phyloP scores from a whole-genome alignment of 1,139 yeast genomes.

The Hansenula lynferdii region DNA sequence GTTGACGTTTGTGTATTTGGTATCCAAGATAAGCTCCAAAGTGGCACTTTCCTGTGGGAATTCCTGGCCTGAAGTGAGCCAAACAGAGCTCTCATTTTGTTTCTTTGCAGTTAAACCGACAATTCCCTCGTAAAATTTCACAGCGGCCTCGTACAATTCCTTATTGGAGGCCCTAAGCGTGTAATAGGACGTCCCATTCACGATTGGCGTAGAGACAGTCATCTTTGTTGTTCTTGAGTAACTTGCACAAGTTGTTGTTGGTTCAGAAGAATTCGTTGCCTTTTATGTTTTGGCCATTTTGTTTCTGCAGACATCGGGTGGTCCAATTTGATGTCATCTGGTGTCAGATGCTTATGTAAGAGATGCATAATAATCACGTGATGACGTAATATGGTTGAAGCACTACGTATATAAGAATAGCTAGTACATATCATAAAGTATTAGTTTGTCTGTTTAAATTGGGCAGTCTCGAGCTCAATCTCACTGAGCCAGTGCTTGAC shows the following conservation, averaged over 20 bases:
- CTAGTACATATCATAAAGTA: too few relatives aligned
- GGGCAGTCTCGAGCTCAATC: slow-evolving; percentile 8
- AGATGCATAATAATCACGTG: too few relatives aligned
- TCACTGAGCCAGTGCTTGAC: slow-evolving; percentile 27
- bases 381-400: too few relatives aligned
- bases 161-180: slow-evolving; percentile 38
- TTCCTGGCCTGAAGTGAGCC: slow-evolving; percentile 31
- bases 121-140: slow-evolving; percentile 41
- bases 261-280: background rate
- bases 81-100: slow-evolving; percentile 23
- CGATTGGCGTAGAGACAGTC: slow-evolving; percentile 23
- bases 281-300: background rate
- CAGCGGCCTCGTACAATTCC: slow-evolving; percentile 32
- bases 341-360: too few relatives aligned
- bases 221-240: background rate
- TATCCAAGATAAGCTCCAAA: slow-evolving; percentile 16
- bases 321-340: background rate
- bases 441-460: background rate
- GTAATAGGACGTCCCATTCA: slow-evolving; percentile 48
- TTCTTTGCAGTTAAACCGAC: slow-evolving; percentile 37
- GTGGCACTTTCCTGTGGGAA: slow-evolving; percentile 29
- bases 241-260: background rate
- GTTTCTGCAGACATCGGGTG: background rate
- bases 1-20: slow-evolving; percentile 9
- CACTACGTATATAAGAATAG: too few relatives aligned